Evolutionary conservation across 176 grass and related monocot species (phyloP).

Genomic region (Tillandsia fasciculata): DNA sequence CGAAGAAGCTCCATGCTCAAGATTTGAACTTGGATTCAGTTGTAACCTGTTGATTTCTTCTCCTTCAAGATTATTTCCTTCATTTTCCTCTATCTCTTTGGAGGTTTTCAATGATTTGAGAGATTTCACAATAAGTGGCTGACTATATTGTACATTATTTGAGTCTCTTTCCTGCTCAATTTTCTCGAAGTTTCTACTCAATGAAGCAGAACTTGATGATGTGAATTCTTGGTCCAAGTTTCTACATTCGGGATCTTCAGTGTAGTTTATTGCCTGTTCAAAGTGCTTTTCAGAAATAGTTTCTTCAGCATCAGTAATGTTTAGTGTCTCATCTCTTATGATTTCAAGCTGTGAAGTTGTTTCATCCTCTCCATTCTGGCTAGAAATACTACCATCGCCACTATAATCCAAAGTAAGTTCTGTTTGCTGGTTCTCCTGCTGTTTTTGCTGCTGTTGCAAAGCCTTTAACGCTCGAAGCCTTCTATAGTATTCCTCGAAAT

Average conservation of each 20-base stretch:
- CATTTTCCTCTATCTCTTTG: slow-evolving; percentile 1
- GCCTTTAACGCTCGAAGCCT: slow-evolving; percentile 80
- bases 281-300: slow-evolving; percentile 11
- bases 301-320: slow-evolving; percentile 32
- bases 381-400: slow-evolving; percentile 82
- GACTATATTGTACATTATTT: not conserved
- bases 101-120: not conserved
- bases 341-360: slow-evolving; percentile 35
- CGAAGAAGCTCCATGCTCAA: not conserved
- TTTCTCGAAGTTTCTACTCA: slow-evolving; percentile 23
- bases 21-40: not conserved
- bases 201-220: slow-evolving; percentile 22
- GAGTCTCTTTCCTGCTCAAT: slow-evolving; percentile 14
- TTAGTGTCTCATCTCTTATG: slow-evolving; percentile 28
- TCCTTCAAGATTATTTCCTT: not conserved
- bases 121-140: not conserved
- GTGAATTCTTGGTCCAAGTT: slow-evolving; percentile 19
- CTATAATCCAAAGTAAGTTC: slow-evolving; percentile 84
- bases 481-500: slow-evolving; percentile 97
- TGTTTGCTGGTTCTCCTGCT: slow-evolving; percentile 55
- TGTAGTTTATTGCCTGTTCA: slow-evolving; percentile 29
- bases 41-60: not conserved
- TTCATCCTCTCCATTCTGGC: slow-evolving; percentile 58
- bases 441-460: slow-evolving; percentile 43
- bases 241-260: slow-evolving; percentile 17